phyloP scores from a whole-genome alignment of 1,139 yeast species.

The Kodamaea anthophila region DNA sequence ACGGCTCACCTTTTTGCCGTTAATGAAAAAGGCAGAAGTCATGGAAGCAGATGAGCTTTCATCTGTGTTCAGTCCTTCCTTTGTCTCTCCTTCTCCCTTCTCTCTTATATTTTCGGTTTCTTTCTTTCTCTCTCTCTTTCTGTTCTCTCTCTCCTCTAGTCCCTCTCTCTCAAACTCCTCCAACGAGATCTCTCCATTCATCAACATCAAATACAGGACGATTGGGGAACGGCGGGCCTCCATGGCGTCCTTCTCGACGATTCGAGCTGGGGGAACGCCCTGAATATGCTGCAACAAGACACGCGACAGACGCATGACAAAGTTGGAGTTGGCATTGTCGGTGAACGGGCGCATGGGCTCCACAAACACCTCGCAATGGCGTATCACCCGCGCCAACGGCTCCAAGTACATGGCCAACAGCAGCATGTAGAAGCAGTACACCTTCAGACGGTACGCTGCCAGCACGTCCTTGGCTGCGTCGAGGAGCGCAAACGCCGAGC shows the following conservation, averaged over 20 bases:
- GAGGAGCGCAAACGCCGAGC: constrained; percentile 35
- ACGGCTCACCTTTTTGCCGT: constrained; percentile 2
- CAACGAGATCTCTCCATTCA: constrained; percentile 13
- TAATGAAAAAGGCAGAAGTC: neutral
- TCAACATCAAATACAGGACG: constrained; percentile 6
- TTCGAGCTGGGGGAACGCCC: constrained; percentile 13
- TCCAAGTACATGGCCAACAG: constrained; percentile 42
- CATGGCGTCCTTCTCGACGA: constrained; percentile 1
- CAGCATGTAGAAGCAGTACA: constrained; percentile 40
- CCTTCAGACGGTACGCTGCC: constrained; percentile 31
- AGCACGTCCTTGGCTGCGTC: constrained; percentile 31
- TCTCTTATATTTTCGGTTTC: no score
- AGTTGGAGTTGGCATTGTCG: constrained; percentile 8
- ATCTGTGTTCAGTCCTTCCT: no score
- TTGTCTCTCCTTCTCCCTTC: neutral
- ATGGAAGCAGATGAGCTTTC: neutral
- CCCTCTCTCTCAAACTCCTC: constrained; percentile 1
- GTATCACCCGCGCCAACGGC: constrained; percentile 33
- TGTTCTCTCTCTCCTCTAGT: neutral
- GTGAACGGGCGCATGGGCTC: constrained; percentile 14
- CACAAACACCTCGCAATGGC: constrained; percentile 24
- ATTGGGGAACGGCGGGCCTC: neutral
- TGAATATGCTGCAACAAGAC: constrained; percentile 14
- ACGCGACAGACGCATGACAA: constrained; percentile 14
- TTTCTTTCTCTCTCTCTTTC: neutral